phyloP scores from a whole-genome alignment of 129 eudicot genomes.

The Flaveria robusta region DNA sequence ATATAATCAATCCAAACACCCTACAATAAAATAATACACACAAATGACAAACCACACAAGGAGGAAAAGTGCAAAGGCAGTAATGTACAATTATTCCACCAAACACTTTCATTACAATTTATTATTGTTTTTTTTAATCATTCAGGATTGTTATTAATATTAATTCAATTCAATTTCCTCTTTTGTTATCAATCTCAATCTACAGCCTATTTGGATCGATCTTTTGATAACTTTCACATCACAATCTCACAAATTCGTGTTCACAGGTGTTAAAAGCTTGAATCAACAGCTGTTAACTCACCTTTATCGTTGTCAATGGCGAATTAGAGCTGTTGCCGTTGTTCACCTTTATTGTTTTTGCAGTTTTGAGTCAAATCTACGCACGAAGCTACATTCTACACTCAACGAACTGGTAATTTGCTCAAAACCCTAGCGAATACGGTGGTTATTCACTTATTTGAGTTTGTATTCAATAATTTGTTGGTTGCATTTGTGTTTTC shows the following conservation, averaged over 20 bases:
- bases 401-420: conserved; percentile 31
- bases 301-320: conserved; percentile 29
- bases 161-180: conserved; percentile 6
- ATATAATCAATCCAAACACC: neutral
- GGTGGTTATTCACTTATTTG: neutral
- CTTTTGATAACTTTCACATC: conserved; percentile 12
- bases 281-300: conserved; percentile 27
- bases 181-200: conserved; percentile 30
- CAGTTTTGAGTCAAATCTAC: conserved; percentile 24
- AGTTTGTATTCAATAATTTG: neutral
- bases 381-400: conserved; percentile 21
- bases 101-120: conserved; percentile 29
- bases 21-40: neutral
- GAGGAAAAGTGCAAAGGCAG: conserved; percentile 38
- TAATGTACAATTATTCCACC: conserved; percentile 44
- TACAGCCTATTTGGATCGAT: conserved; percentile 18
- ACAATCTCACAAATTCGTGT: conserved; percentile 5
- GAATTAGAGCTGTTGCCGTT: conserved; percentile 23
- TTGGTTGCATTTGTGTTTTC: neutral
- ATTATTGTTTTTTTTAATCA: neutral
- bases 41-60: conserved; percentile 18
- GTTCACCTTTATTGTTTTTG: neutral
- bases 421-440: conserved; percentile 27
- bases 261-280: neutral
- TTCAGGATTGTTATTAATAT: neutral